These are phyloP conservation scores for Lophiotrema nucula DNA, from an alignment of 495 filamentous ascomycete species.

Conservation along the genomic window DNA sequence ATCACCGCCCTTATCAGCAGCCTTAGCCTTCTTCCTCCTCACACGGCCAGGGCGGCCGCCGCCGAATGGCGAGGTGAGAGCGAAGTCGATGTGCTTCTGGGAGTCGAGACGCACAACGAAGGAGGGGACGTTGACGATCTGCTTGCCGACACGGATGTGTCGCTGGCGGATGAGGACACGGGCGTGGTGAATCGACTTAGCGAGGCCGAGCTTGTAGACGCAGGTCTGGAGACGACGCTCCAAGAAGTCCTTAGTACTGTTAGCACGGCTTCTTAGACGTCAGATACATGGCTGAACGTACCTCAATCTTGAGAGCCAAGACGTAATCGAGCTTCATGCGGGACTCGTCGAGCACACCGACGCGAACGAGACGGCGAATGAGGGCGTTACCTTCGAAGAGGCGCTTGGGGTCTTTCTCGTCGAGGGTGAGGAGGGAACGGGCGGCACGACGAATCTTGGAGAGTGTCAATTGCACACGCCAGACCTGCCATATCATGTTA, in stretches of 20 bases:
- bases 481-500: too few relatives aligned
- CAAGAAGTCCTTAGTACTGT: conserved; percentile 99
- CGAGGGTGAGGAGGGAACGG: conserved; percentile 98
- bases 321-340: conserved; percentile 99
- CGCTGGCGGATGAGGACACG: conserved; percentile 98
- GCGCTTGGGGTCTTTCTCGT: conserved; percentile 99
- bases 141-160: conserved; percentile 99
- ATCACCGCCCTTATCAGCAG: conserved; percentile 85
- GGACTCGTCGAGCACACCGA: conserved; percentile 98
- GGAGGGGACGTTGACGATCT: conserved; percentile 99
- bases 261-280: too few relatives aligned
- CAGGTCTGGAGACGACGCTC: conserved; percentile 99
- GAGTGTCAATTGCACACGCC: conserved; percentile 97
- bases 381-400: conserved; percentile 99
- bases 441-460: conserved; percentile 99
- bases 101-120: conserved; percentile 99
- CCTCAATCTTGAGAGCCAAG: conserved; percentile 93
- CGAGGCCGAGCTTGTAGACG: conserved; percentile 99
- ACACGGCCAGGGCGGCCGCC: conserved; percentile 95
- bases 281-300: too few relatives aligned
- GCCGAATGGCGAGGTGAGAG: conserved; percentile 94
- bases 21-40: conserved; percentile 98
- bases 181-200: conserved; percentile 99
- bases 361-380: conserved; percentile 98
- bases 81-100: conserved; percentile 99